Evolutionary conservation across 352 stramenopile genomes (phyloP).

Genomic region (Globisporangium carolinianum): DNA sequence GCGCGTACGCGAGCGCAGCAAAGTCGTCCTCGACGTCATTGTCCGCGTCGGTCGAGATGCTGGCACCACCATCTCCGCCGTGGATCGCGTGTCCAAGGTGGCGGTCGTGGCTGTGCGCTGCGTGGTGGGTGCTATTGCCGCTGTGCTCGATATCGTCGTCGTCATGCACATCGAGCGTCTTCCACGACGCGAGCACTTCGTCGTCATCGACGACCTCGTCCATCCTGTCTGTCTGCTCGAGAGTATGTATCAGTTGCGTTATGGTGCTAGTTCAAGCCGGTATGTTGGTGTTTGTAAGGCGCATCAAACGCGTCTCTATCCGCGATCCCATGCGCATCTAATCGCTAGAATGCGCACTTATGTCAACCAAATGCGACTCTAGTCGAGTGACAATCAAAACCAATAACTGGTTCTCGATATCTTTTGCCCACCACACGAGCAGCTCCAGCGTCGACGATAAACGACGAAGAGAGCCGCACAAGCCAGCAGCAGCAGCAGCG

Average conservation of each 20-base stretch:
- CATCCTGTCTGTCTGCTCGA: background rate
- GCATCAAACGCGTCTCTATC: no score
- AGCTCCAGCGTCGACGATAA: background rate
- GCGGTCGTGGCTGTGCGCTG: conserved; percentile 11
- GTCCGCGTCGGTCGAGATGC: conserved; percentile 4
- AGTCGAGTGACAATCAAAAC: no score
- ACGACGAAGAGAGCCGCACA: background rate
- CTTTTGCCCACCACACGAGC: background rate
- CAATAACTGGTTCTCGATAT: background rate
- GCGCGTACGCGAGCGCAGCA: conserved; percentile 15
- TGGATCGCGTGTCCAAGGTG: no score
- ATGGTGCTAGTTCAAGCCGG: no score
- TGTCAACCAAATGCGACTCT: no score
- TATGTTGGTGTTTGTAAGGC: background rate
- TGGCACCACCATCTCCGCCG: no score
- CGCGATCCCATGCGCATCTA: background rate
- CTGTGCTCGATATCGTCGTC: conserved; percentile 1
- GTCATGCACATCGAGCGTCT: conserved; percentile 17
- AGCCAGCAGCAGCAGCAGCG: background rate
- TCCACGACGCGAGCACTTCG: conserved; percentile 42
- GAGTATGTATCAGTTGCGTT: no score
- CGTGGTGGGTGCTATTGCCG: background rate
- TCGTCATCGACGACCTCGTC: conserved; percentile 29
- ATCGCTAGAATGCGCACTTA: background rate
- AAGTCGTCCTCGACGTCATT: conserved; percentile 33